These are phyloP conservation scores for Phlyctochytrium planicorne DNA, from an alignment of 192 early-diverging fungal genomes.

Conservation along the genomic window DNA sequence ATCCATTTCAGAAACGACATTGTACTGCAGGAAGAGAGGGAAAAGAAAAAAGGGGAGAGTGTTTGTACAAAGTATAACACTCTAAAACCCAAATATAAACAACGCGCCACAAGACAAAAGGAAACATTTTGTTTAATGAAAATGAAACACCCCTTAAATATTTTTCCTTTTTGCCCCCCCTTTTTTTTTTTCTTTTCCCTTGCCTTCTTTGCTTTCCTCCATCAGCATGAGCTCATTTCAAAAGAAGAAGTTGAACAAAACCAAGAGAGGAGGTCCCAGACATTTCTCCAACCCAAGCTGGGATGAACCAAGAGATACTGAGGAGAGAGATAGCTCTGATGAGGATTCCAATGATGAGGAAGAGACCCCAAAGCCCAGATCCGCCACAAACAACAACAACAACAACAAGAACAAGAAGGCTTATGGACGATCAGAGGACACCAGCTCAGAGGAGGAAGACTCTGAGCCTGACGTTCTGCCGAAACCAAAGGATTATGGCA, in stretches of 20 bases:
- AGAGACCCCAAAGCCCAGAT: background rate
- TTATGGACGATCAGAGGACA: background rate
- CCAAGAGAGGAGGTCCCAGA: slow-evolving; percentile 19
- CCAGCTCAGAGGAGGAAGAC: background rate
- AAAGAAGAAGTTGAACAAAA: slow-evolving; percentile 9
- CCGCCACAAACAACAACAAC: too few species aligned
- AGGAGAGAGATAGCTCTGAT: background rate
- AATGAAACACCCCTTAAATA: background rate
- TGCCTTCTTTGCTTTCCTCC: background rate
- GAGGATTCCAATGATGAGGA: background rate
- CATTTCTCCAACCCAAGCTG: slow-evolving; percentile 4
- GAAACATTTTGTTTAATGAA: too few species aligned
- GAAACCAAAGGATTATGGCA: background rate
- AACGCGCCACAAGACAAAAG: too few species aligned
- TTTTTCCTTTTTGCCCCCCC: background rate
- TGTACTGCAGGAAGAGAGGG: too few species aligned
- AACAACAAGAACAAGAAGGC: background rate
- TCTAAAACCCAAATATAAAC: too few species aligned
- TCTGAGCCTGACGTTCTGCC: background rate
- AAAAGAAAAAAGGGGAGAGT: too few species aligned
- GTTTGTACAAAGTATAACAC: too few species aligned
- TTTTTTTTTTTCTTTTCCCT: slow-evolving; percentile 1
- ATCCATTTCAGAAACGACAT: slow-evolving; percentile 76
- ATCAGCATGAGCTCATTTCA: background rate
- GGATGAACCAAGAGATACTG: background rate